phyloP scores from a whole-genome alignment of 2,329 filamentous ascomycete species.

The Acephala macrosclerotiorum region DNA sequence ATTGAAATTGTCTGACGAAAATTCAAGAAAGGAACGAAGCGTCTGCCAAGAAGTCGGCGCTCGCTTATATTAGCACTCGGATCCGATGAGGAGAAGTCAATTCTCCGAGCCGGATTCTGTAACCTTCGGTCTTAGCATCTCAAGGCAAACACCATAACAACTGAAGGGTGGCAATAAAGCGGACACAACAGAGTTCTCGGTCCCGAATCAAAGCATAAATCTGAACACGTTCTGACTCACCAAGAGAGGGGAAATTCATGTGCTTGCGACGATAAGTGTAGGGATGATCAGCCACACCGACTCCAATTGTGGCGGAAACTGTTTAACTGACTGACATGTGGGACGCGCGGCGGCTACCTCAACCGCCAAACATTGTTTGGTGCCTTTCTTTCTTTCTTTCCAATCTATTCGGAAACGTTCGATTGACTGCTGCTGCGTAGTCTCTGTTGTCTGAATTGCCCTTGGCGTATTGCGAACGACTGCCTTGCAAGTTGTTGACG shows the following conservation, averaged over 20 bases:
- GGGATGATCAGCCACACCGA: conserved; percentile 31
- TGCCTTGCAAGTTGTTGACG: conserved; percentile 15
- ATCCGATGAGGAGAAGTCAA: too few relatives aligned
- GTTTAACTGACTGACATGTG: conserved; percentile 17
- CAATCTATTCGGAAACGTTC: conserved; percentile 30
- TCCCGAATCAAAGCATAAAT: conserved; percentile 14
- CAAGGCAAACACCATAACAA: not conserved
- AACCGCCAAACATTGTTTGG: conserved; percentile 10
- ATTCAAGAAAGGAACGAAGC: not conserved
- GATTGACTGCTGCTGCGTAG: conserved; percentile 28
- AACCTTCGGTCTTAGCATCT: not conserved
- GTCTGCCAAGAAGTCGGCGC: not conserved
- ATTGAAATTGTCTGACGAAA: conserved; percentile 3
- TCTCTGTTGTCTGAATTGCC: conserved; percentile 29
- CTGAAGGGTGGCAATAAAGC: not conserved
- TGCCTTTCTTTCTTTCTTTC: conserved; percentile 21
- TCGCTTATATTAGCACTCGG: not conserved
- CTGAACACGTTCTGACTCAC: conserved; percentile 23
- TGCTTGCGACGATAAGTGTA: conserved; percentile 36
- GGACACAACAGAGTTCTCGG: conserved; percentile 10
- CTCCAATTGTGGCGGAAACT: conserved; percentile 22
- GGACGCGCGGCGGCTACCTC: conserved; percentile 27
- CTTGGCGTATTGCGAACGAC: conserved; percentile 18
- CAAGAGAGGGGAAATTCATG: not conserved
- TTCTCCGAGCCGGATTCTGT: not conserved